phyloP scores from a whole-genome alignment of 2,329 filamentous ascomycete species.

The Botryosphaeria agaves region DNA sequence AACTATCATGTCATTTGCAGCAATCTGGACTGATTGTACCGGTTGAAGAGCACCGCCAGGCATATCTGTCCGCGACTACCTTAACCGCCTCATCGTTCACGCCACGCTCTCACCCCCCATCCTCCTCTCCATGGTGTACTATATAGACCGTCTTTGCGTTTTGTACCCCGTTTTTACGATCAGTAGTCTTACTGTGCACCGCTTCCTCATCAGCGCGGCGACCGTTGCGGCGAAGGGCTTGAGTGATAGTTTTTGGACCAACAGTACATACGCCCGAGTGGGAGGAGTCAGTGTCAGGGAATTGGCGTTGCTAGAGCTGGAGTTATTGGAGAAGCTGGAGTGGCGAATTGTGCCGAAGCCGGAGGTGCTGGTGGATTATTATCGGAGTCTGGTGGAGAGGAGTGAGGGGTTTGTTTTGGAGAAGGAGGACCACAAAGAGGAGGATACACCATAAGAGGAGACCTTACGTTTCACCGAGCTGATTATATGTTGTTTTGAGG shows the following conservation, averaged over 20 bases:
- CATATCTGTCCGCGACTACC: conserved; percentile 87
- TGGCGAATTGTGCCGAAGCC: conserved; percentile 96
- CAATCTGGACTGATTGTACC: neutral
- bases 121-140: conserved; percentile 96
- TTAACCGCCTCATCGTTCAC: conserved; percentile 82
- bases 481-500: no score
- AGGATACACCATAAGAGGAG: no score
- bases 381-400: conserved; percentile 63
- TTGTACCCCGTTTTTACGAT: conserved; percentile 92
- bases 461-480: no score
- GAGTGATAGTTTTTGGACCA: conserved; percentile 96
- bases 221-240: conserved; percentile 93
- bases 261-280: conserved; percentile 86
- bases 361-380: conserved; percentile 86
- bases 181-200: conserved; percentile 88
- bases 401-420: conserved; percentile 41
- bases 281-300: conserved; percentile 84
- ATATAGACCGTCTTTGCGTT: conserved; percentile 86
- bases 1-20: no score
- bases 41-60: conserved; percentile 51
- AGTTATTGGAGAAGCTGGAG: conserved; percentile 81
- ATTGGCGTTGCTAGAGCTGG: conserved; percentile 77
- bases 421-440: no score
- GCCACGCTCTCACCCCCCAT: conserved; percentile 86
- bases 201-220: conserved; percentile 88